Percentiles rank a stretch among this genome's conserved stretches.
phyloP scores from a whole-genome alignment of 1,284 basidiomycete genomes.

The Cutaneotrichosporon dermatis region DNA sequence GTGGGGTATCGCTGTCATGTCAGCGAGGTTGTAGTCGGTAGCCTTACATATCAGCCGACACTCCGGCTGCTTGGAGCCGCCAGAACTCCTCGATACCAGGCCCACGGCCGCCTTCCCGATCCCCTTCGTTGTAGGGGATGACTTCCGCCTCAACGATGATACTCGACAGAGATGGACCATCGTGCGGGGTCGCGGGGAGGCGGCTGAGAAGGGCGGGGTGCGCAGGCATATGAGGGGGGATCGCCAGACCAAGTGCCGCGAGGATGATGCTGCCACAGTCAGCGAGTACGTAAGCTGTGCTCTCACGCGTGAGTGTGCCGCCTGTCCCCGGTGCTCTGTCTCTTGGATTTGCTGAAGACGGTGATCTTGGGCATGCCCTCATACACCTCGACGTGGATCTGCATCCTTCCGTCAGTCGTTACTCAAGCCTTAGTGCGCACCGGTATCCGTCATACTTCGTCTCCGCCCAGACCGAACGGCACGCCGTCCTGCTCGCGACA shows the following conservation, averaged over 20 bases:
- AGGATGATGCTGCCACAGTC: conserved; percentile 56
- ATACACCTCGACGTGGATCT: conserved; percentile 66
- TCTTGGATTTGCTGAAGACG: conserved; percentile 78
- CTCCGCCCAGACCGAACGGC: conserved; percentile 65
- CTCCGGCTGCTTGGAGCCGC: conserved; percentile 39
- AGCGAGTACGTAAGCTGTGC: conserved; percentile 9
- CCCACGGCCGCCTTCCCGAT: conserved; percentile 33
- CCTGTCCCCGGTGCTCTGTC: conserved; percentile 72
- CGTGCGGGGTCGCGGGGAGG: not conserved
- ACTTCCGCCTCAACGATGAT: conserved; percentile 82
- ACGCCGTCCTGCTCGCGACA: not conserved
- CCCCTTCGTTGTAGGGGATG: conserved; percentile 65
- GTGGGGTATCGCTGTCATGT: no score
- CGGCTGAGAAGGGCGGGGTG: conserved; percentile 20
- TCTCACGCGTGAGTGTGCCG: conserved; percentile 61
- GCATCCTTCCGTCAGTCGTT: conserved; percentile 50
- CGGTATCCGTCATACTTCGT: conserved; percentile 88
- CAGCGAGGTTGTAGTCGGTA: not conserved
- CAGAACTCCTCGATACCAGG: conserved; percentile 53
- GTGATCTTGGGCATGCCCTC: conserved; percentile 55
- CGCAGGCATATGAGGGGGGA: conserved; percentile 15
- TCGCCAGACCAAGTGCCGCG: conserved; percentile 57
- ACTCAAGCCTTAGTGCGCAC: conserved; percentile 30
- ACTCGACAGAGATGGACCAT: conserved; percentile 24
- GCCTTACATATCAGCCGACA: conserved; percentile 13